These are phyloP conservation scores for Multifurca ochricompacta DNA, from an alignment of 768 basidiomycete genomes.

Conservation along the genomic window DNA sequence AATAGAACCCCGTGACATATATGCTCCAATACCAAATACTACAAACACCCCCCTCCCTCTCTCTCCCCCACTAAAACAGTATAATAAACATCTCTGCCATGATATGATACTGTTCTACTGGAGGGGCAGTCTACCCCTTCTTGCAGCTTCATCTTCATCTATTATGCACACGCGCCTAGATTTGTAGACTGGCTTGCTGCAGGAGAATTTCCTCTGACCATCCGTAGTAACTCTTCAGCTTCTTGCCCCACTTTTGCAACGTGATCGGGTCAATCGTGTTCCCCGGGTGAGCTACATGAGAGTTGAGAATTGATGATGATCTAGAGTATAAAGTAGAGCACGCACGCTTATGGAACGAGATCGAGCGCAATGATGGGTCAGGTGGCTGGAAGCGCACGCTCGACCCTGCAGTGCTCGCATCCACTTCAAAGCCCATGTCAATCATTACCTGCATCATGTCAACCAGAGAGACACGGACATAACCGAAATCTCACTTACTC, in stretches of 20 bases:
- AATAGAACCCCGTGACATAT: background rate
- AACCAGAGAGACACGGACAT: background rate
- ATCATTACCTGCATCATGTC: constrained; percentile 24
- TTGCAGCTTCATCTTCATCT: too few species aligned
- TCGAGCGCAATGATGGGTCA: constrained; percentile 20
- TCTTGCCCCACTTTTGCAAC: constrained; percentile 24
- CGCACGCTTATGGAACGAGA: constrained; percentile 29
- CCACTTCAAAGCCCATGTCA: constrained; percentile 27
- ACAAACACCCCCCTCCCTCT: background rate
- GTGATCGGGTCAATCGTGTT: constrained; percentile 24
- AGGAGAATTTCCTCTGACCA: constrained; percentile 26
- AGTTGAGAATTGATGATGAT: background rate
- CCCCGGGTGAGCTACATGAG: constrained; percentile 26
- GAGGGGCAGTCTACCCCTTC: background rate
- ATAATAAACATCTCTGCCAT: constrained; percentile 3
- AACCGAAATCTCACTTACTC: constrained; percentile 16
- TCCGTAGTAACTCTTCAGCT: constrained; percentile 25
- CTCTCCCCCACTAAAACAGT: constrained; percentile 4
- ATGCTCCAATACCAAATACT: too few species aligned
- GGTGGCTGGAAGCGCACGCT: constrained; percentile 30
- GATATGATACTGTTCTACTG: constrained; percentile 3
- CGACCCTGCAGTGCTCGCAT: constrained; percentile 27
- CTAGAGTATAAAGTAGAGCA: background rate
- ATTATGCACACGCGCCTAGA: background rate
- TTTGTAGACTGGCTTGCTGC: constrained; percentile 5